Evolutionary conservation across 2,329 filamentous ascomycete genomes (phyloP).

Genomic region (Colletotrichum viniferum): DNA sequence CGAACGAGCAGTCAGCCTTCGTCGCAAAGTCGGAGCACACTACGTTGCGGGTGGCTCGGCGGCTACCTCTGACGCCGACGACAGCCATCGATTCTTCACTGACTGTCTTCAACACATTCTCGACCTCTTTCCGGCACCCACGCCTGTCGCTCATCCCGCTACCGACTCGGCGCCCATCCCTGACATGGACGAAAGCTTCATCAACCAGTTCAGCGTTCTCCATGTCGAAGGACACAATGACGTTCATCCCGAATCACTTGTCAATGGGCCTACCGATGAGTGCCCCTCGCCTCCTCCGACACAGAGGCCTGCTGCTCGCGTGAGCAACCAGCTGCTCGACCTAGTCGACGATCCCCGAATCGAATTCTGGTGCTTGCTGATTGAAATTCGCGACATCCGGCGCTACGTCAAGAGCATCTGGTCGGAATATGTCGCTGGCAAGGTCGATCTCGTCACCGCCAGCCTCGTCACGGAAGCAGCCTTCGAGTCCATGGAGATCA

Average conservation of each 20-base stretch:
- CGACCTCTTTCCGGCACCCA: background rate
- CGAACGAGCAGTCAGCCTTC: background rate
- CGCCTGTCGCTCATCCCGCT: background rate
- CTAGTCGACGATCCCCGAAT: background rate
- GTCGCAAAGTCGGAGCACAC: background rate
- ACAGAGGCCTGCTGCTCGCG: background rate
- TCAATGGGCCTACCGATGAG: background rate
- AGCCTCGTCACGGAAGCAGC: background rate
- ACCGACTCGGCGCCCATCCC: background rate
- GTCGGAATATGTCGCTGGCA: background rate
- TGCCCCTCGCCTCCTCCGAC: background rate
- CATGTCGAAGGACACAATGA: background rate
- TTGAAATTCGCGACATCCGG: background rate
- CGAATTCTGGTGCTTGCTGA: background rate
- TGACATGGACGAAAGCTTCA: background rate
- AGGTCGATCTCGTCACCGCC: background rate
- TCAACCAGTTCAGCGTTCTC: background rate
- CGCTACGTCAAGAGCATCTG: background rate
- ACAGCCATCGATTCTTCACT: background rate
- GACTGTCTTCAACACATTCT: background rate
- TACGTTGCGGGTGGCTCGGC: background rate
- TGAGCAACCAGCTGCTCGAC: background rate
- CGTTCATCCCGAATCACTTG: background rate
- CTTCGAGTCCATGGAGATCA: background rate
- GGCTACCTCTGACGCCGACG: background rate